These are phyloP conservation scores for Ulvella scutata DNA, from an alignment of 139 green algal genomes.

Conservation along the genomic window DNA sequence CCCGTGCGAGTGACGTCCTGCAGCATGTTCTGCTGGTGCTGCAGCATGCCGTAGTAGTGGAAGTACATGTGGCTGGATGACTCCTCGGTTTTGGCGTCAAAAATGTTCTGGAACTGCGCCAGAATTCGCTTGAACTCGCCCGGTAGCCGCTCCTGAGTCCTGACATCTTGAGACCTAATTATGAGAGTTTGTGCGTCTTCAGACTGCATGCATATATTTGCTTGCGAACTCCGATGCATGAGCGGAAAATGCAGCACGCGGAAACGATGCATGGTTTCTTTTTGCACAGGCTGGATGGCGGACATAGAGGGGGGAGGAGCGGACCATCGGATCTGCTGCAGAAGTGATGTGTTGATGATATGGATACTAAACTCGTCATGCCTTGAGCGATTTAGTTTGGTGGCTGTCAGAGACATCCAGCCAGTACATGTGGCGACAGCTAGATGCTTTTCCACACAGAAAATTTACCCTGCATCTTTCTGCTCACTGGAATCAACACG, in stretches of 20 bases:
- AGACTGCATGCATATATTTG: constrained; percentile 2
- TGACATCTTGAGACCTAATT: neutral
- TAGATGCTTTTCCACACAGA: neutral
- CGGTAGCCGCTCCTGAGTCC: neutral
- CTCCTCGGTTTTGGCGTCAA: constrained; percentile 63
- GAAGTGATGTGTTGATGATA: neutral
- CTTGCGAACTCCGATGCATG: too few relatives aligned
- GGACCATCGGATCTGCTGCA: neutral
- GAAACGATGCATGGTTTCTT: neutral
- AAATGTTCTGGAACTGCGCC: constrained; percentile 14
- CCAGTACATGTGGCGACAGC: neutral
- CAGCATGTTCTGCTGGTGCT: constrained; percentile 91
- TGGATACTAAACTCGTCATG: neutral
- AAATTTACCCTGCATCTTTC: neutral
- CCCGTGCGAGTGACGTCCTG: constrained; percentile 75
- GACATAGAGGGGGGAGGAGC: neutral
- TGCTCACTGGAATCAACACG: neutral
- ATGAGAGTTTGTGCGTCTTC: neutral
- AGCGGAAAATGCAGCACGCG: too few relatives aligned
- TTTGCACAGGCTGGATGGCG: neutral
- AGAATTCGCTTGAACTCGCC: constrained; percentile 3
- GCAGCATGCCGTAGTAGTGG: constrained; percentile 66
- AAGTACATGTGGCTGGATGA: constrained; percentile 72
- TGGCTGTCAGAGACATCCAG: neutral
- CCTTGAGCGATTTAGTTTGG: neutral